Evolutionary conservation across 352 stramenopile species (phyloP), one percentile per base, ranked within the genome.

Genomic region (Pythium folliculosum): DNA sequence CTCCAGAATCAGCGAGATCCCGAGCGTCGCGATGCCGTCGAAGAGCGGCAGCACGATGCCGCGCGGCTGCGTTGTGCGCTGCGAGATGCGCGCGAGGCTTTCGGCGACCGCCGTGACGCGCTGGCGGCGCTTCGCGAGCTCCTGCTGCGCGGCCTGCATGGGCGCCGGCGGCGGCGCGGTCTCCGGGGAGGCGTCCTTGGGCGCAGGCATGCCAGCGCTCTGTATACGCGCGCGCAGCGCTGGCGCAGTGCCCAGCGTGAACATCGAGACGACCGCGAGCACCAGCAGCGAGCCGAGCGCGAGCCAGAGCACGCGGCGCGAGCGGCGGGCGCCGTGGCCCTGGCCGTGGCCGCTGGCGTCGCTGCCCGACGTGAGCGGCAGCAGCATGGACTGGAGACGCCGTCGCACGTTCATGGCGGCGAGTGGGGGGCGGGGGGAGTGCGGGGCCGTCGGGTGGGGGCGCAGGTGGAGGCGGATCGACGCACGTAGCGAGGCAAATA

Each of bases 31-130:
- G 25, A 89, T 88, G 58, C 75, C 75, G 53, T 90, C 76, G 52
- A 86, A 92, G 6, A 92, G 64, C 47, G 81, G 84, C 22, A 92
- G 67, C 32, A 91, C 77, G 50, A 92, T 76, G 14, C 84, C 84
- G 5, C 81, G 76, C 10, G 70, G 71, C 10, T 62, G 75, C n/a
- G 75, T 77, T 27, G 76, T 72, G 60, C 77, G 27, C 69, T 43
- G 47, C 17, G 68, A 32, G 52, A 73, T 35, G 16, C 55, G 38
- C 47, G 19, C 49, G 16, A 73, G 38, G 19, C 51, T 67, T 17
- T 21, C 8, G 22, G 67, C 67, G 3, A 69, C 51, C n/a, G 58
- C 43, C 25, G 38, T 40, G 19, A 66, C 50, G n/a, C 43, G 50
- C 22, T 23, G 12, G 56, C 55, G 56, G 12, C 50, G 56, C 44